Base-by-base conservation (phyloP, 225 moss, liverwort and hornwort species). In the Takakia lepidozioides region DNA sequence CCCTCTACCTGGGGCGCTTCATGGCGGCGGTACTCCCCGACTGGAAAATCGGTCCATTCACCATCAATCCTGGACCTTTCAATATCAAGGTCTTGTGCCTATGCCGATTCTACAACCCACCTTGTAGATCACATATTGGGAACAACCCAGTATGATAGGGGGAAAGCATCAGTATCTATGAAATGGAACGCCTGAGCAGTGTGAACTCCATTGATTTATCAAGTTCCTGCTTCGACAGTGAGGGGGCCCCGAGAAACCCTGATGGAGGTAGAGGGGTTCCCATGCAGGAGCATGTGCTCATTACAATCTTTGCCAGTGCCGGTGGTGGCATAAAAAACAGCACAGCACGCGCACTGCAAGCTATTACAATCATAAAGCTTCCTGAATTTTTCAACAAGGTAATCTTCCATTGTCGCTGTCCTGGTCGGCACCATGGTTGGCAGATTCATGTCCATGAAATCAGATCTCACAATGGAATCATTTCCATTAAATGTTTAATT, bases 41-140 rank as follows among this genome's bases (percentile, higher is more conserved):
- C 38, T 61, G 46, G 28, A 88, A 54, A 27, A 15, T 88, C 41
- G 59, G 72, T 10, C 43, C 65, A 0, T 27, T 84, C 26, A 56
- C 69, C 20, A 67, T 84, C 50, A 88, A 88, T 61, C 81, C 87
- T 0, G 84, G 87, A n/a, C 87, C 87, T 18, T 88, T 88, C 67
- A 88, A 73, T 55, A 56, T 84, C 62, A 88, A 88, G 84, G 84
- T 87, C 44, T 15, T 32, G 23, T 27, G 16, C 30, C 19, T 29
- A 32, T 19, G 15, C 20, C 27, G 13, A 15, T 34, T 51, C 19
- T n/a, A 27, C 19, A n/a, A 14, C 21, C 15, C 17, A 27, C 29
- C 30, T 51, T 51, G 27, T 27, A 6, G 27, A 1, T 51, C 7
- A 4, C 32, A 10, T 29, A 15, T 8, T 30, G 50, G 5, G 17